These are phyloP conservation scores for Geranium brycei DNA, from an alignment of 345 rosid genomes.

Conservation along the genomic window DNA sequence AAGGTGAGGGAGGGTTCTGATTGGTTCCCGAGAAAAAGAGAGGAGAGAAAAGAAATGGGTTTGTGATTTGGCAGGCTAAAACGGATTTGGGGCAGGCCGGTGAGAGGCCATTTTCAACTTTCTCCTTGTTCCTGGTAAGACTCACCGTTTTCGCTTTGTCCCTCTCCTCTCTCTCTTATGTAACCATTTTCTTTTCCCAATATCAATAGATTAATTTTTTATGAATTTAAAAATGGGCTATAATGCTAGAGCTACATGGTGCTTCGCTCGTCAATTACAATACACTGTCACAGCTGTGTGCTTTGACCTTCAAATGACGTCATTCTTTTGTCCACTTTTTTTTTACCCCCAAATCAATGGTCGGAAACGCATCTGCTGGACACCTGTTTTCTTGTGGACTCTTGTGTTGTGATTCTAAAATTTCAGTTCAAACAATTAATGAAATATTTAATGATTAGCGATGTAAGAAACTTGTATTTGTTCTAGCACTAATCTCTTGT, in stretches of 20 bases:
- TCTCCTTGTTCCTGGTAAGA: conserved; percentile 11
- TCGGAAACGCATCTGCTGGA: neutral
- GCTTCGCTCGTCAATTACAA: neutral
- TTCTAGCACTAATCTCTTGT: no score
- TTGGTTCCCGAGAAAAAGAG: neutral
- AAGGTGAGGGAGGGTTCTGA: neutral
- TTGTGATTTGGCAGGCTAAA: neutral
- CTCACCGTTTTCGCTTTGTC: conserved; percentile 33
- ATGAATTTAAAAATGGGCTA: neutral
- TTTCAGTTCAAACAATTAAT: neutral
- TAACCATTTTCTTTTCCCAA: neutral
- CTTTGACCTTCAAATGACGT: neutral
- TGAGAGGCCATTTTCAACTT: conserved; percentile 32
- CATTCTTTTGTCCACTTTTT: neutral
- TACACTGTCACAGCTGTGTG: neutral
- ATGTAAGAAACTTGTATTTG: no score
- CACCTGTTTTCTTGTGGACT: neutral
- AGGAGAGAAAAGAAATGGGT: neutral
- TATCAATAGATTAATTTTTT: no score
- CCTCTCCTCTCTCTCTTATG: conserved; percentile 4
- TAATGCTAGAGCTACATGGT: neutral
- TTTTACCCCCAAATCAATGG: neutral
- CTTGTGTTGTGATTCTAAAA: neutral
- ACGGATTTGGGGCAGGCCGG: conserved; percentile 14
- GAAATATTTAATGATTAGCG: no score